Percentiles rank a stretch among this genome's conserved stretches.
phyloP scores from a whole-genome alignment of 2,329 filamentous ascomycete genomes.

The Colletotrichum siamense region DNA sequence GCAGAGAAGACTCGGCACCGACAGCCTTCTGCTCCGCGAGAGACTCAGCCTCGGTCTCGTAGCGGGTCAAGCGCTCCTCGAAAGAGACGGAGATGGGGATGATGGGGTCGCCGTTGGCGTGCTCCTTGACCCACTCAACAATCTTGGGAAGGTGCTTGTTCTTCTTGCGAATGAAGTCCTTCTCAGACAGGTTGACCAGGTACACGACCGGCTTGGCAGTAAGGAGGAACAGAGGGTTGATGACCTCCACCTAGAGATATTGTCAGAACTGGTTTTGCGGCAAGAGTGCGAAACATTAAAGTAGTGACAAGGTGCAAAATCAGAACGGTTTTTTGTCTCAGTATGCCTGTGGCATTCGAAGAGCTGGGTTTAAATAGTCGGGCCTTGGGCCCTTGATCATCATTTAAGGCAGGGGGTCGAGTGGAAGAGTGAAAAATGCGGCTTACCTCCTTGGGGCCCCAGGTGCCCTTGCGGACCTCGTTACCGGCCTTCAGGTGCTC shows the following conservation, averaged over 20 bases:
- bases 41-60: conserved; percentile 78
- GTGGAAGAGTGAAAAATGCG: conserved; percentile 26
- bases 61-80: conserved; percentile 87
- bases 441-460: conserved; percentile 94
- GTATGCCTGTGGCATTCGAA: conserved; percentile 88
- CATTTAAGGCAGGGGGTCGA: conserved; percentile 60
- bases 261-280: conserved; percentile 31
- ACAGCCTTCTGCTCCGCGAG: conserved; percentile 88
- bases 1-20: conserved; percentile 84
- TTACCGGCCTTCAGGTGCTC: conserved; percentile 85
- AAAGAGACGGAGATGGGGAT: conserved; percentile 92
- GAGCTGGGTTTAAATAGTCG: conserved; percentile 98
- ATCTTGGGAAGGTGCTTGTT: conserved; percentile 98
- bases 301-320: conserved; percentile 18
- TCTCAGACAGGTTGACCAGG: conserved; percentile 96
- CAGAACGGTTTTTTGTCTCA: conserved; percentile 74
- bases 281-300: conserved; percentile 24
- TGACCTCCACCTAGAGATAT: conserved; percentile 81
- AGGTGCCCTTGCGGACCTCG: conserved; percentile 89
- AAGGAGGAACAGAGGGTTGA: conserved; percentile 94
- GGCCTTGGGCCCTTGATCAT: conserved; percentile 98
- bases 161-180: conserved; percentile 97
- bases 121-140: conserved; percentile 92
- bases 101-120: conserved; percentile 86
- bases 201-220: conserved; percentile 97